phyloP scores from a whole-genome alignment of 345 rosid genomes.

The Acer negundo region DNA sequence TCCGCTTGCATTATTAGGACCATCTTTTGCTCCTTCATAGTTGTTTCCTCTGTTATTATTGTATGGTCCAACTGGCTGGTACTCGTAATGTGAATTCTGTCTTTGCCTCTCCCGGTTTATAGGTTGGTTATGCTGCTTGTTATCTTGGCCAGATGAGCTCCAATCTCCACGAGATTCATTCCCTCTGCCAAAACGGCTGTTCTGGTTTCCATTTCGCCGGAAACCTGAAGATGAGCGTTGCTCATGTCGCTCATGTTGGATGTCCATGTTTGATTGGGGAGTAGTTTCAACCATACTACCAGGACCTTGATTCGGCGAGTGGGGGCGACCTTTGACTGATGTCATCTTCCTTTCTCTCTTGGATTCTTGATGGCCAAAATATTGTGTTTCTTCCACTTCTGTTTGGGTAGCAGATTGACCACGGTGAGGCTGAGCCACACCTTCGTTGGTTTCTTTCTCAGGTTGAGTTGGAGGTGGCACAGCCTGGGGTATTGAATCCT shows the following conservation, averaged over 20 bases:
- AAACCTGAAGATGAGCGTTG: slow-evolving; percentile 44
- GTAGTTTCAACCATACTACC: slow-evolving; percentile 29
- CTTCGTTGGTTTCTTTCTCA: slow-evolving; percentile 29
- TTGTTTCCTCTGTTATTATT: slow-evolving; percentile 35
- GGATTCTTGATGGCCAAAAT: slow-evolving; percentile 41
- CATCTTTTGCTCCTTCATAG: slow-evolving; percentile 54
- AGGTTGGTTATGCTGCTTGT: slow-evolving; percentile 45
- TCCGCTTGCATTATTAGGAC: slow-evolving; percentile 46
- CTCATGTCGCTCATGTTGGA: slow-evolving; percentile 49
- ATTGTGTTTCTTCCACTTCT: slow-evolving; percentile 36
- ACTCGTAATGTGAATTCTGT: slow-evolving; percentile 67
- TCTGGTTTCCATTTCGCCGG: slow-evolving; percentile 61
- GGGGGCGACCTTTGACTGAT: slow-evolving; percentile 37
- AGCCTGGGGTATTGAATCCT: slow-evolving; percentile 37
- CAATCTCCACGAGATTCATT: slow-evolving; percentile 70
- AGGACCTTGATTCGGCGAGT: slow-evolving; percentile 42
- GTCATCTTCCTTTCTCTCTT: slow-evolving; percentile 50
- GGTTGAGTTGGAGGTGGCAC: slow-evolving; percentile 25
- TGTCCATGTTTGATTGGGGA: slow-evolving; percentile 38
- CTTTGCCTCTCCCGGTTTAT: slow-evolving; percentile 63
- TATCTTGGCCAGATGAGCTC: slow-evolving; percentile 63
- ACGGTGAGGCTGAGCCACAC: slow-evolving; percentile 22
- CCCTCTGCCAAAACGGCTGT: slow-evolving; percentile 49
- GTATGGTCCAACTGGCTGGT: slow-evolving; percentile 74
- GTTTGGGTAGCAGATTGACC: slow-evolving; percentile 28